A percentile compares a stretch with the other conserved stretches of the same genome.
Conservation (phyloP, 1,139 yeast species). For the Protomyces macrosporus region DNA sequence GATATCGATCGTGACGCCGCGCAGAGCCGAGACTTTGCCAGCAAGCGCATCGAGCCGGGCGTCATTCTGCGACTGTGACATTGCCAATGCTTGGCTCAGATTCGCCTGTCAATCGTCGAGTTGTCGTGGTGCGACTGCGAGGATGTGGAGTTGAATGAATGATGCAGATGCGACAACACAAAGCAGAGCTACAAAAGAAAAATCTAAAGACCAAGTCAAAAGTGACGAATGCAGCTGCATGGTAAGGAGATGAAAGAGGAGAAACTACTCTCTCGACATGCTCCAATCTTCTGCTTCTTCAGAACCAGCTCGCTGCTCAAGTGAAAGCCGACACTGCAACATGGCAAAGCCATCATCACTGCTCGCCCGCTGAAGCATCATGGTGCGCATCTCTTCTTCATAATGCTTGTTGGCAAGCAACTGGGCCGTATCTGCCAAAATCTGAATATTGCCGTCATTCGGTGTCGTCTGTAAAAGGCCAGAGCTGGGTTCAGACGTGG, state of each 20-base stretch:
- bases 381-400: neutral
- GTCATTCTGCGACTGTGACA: conserved; percentile 46
- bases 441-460: neutral
- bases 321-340: neutral
- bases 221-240: neutral
- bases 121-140: too few species aligned
- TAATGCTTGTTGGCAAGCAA: neutral
- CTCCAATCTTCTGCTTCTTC: neutral
- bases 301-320: neutral
- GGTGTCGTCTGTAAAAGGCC: neutral
- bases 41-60: conserved; percentile 55
- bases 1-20: conserved; percentile 60
- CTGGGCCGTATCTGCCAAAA: neutral
- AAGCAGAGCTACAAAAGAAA: neutral
- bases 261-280: neutral
- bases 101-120: too few species aligned
- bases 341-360: neutral
- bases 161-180: neutral
- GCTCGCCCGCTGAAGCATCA: neutral
- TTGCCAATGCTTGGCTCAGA: neutral
- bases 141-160: neutral
- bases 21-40: conserved; percentile 54
- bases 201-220: neutral
- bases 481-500: too few species aligned
- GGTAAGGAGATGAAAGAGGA: neutral